Conservation (phyloP, 2,329 filamentous ascomycete genomes). For the Alternaria solani region DNA sequence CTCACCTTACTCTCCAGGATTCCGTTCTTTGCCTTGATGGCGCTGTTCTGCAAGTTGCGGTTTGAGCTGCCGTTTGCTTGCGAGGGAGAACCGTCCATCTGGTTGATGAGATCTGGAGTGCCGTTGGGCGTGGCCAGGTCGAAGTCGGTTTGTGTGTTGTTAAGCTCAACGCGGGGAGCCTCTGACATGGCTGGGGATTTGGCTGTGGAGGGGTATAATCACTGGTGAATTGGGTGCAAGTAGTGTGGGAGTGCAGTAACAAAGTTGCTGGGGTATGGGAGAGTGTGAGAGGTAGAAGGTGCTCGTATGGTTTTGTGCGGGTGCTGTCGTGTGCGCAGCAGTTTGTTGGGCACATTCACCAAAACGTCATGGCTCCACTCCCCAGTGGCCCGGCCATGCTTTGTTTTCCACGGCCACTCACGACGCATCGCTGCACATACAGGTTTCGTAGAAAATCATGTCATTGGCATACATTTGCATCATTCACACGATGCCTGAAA, state of each 20-base stretch:
- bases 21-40: conserved; percentile 48
- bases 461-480: conserved; percentile 20
- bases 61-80: conserved; percentile 33
- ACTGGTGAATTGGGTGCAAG: conserved; percentile 3
- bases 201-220: conserved; percentile 3
- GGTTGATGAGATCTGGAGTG: conserved; percentile 24
- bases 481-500: neutral
- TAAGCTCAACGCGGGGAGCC: conserved; percentile 43
- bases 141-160: conserved; percentile 37
- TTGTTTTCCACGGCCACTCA: conserved; percentile 17
- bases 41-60: conserved; percentile 30
- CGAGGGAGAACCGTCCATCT: conserved; percentile 26
- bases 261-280: conserved; percentile 6
- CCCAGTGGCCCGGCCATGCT: conserved; percentile 11
- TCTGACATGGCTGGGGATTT: conserved; percentile 37
- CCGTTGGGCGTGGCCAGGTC: conserved; percentile 37
- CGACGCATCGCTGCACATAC: conserved; percentile 14
- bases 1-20: conserved; percentile 56
- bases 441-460: conserved; percentile 20
- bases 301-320: conserved; percentile 15
- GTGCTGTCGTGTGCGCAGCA: conserved; percentile 29
- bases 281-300: conserved; percentile 3
- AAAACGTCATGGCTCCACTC: conserved; percentile 19
- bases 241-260: neutral
- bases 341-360: conserved; percentile 19